Evolutionary conservation across 345 rosid species (phyloP), one percentile per base, ranked within the genome.

Genomic region (Gossypium arboreum): DNA sequence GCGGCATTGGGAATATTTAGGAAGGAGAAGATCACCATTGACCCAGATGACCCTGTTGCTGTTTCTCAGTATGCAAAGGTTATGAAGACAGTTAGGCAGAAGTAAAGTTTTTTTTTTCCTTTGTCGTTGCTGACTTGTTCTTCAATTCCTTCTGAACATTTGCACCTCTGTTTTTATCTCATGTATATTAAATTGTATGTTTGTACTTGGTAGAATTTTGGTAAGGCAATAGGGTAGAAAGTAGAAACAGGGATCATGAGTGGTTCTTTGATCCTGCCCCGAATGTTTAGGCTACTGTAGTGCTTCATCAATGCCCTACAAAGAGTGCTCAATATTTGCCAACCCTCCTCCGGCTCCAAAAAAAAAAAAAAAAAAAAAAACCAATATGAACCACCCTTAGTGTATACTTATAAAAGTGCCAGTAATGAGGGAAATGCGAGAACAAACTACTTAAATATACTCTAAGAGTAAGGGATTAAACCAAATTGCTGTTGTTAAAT

Each of bases 11-110:
- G 93, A 63, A 70, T 93, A 78, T 84, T 93, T 73, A 84, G 88
- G 18, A 88, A 89, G 89, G 99, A 96, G 82, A 93, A 92, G 82
- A 93, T 96, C 85, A 92, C 92, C 79, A 88, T 96, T 71, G 92
- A 73, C 72, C 98, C 99, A 18, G 90, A 92, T 45, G 94, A 96
- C 82, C 93, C 94, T 24, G 88, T 97, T 76, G 97, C 97, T 3
- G 98, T 96, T 10, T 63, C 88, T 73, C 97, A 90, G 4, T 96
- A 92, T 79, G 93, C 97, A 2, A 91, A 84, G 76, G 92, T 93
- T 51, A 92, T 96, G 98, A 89, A 89, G 90, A 92, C 90, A 29
- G 78, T 88, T 74, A 87, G 98, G 82, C 89, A 93, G 80, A 93
- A 96, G 99, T 96, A 85, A 86, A 82, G 83, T 67, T 55, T 61